phyloP scores from a whole-genome alignment of 2,329 filamentous ascomycete genomes.

The Alternaria ethzedia region DNA sequence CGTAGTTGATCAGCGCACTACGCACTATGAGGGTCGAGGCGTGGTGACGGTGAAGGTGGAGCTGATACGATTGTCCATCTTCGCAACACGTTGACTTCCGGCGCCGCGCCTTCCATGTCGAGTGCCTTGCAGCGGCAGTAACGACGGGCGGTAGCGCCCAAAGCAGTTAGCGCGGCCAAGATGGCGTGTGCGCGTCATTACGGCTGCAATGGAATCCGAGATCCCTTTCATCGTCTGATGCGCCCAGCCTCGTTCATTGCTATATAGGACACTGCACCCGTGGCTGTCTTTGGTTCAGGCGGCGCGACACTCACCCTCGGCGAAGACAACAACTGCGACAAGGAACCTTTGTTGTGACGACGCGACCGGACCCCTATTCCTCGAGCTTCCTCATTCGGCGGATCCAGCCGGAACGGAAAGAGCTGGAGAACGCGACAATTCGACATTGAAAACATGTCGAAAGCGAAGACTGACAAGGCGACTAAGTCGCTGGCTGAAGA shows the following conservation, averaged over 20 bases:
- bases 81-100: conserved; percentile 31
- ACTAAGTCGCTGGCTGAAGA: conserved; percentile 27
- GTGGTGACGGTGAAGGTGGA: conserved; percentile 10
- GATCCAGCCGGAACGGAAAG: conserved; percentile 2
- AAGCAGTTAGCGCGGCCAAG: conserved; percentile 12
- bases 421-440: conserved; percentile 5
- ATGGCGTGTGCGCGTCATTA: conserved; percentile 13
- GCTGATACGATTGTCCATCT: conserved; percentile 8
- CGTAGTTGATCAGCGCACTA: conserved; percentile 9
- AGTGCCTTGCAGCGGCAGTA: conserved; percentile 19
- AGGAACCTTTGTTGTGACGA: conserved; percentile 4
- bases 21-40: conserved; percentile 10
- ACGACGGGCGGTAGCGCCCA: conserved; percentile 8
- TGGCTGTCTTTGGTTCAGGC: conserved; percentile 1
- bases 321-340: neutral
- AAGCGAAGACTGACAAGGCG: conserved; percentile 23
- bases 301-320: conserved; percentile 1
- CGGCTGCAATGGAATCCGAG: conserved; percentile 27
- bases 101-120: conserved; percentile 16
- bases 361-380: conserved; percentile 23
- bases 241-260: conserved; percentile 4
- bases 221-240: conserved; percentile 26
- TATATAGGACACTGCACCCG: conserved; percentile 13
- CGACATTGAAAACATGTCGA: conserved; percentile 28
- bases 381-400: conserved; percentile 7